Conservation (phyloP, 768 basidiomycete genomes). For the Podaxis mareebaensis region DNA sequence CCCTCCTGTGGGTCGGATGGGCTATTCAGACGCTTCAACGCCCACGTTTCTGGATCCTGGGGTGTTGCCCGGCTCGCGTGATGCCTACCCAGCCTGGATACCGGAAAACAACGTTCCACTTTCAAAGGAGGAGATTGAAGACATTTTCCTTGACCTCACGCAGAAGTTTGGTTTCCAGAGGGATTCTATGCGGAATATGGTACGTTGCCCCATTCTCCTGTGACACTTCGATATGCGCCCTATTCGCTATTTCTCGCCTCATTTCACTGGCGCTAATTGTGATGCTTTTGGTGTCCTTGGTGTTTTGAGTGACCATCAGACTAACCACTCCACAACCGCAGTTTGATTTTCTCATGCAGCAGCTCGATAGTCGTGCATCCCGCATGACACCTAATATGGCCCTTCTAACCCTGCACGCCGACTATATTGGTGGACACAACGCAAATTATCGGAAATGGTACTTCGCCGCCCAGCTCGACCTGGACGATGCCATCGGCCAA, state of each 20-base stretch:
- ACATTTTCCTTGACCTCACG: constrained; percentile 94
- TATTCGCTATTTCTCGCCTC: neutral
- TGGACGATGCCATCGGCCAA: constrained; percentile 95
- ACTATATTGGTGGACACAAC: constrained; percentile 98
- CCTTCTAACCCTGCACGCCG: constrained; percentile 92
- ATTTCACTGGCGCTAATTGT: constrained; percentile 7
- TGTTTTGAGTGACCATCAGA: constrained; percentile 14
- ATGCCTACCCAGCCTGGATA: constrained; percentile 95
- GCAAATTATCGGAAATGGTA: constrained; percentile 99
- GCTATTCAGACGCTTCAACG: constrained; percentile 69
- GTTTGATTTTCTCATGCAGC: constrained; percentile 99
- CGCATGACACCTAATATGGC: constrained; percentile 98
- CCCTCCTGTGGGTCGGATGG: constrained; percentile 45
- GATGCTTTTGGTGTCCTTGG: constrained; percentile 4
- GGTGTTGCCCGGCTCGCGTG: constrained; percentile 57
- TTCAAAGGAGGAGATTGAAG: constrained; percentile 99
- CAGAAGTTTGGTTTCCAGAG: constrained; percentile 99
- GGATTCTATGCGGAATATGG: constrained; percentile 96
- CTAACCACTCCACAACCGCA: constrained; percentile 31
- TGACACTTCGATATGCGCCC: neutral
- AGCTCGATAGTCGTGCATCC: constrained; percentile 93
- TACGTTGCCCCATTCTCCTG: constrained; percentile 30
- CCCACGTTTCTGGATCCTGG: constrained; percentile 71
- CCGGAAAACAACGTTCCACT: constrained; percentile 92
- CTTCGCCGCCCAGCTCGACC: constrained; percentile 97